Evolutionary conservation across 148 eudicot genomes (phyloP).

Genomic region (Silene uniflora): DNA sequence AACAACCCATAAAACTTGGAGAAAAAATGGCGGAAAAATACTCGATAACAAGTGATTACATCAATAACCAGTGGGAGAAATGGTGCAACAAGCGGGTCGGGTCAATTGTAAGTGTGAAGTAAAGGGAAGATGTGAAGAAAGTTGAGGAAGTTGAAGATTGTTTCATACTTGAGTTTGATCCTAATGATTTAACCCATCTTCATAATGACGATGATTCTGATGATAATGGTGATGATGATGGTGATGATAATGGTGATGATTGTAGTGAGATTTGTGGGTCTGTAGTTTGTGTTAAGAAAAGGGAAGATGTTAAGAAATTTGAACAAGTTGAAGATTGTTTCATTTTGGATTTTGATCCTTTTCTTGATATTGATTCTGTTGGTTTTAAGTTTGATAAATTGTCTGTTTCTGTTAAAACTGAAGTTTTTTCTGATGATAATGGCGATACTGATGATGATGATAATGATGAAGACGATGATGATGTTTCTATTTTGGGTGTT

Average conservation of each 20-base stretch:
- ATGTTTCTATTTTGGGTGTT: conserved; percentile 15
- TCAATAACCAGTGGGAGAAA: background rate
- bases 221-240: background rate
- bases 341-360: conserved; percentile 34
- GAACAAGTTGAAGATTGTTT: conserved; percentile 38
- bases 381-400: conserved; percentile 1
- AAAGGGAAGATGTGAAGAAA: conserved; percentile 26
- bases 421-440: conserved; percentile 17
- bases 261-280: background rate
- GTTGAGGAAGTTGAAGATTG: conserved; percentile 37
- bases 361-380: background rate
- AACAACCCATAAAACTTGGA: background rate
- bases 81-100: background rate
- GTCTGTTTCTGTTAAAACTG: conserved; percentile 11
- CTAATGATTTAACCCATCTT: background rate
- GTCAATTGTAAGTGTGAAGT: conserved; percentile 17
- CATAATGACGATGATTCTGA: no score
- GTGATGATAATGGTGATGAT: background rate
- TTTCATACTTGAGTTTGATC: conserved; percentile 36
- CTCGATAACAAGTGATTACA: background rate
- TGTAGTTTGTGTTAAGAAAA: conserved; percentile 28
- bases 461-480: conserved; percentile 20
- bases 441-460: conserved; percentile 8
- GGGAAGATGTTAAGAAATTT: conserved; percentile 26
- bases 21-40: background rate